A percentile compares a stretch with the other conserved stretches of the same genome.
phyloP scores from a whole-genome alignment of 768 basidiomycete genomes.

The Termitomyces sp. region DNA sequence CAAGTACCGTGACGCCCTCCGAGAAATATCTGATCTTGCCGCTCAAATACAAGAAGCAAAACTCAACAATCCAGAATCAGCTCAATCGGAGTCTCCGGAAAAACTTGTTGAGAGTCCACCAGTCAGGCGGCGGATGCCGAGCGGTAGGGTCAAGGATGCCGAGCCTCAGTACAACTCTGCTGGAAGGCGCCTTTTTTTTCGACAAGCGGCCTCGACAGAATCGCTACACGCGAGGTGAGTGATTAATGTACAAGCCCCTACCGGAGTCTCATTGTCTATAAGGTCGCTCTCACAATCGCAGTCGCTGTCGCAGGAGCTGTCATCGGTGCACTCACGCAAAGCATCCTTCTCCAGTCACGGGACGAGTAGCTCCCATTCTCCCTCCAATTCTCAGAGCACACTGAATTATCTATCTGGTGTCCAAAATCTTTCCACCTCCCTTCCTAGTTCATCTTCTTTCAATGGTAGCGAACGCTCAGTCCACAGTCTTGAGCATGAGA shows the following conservation, averaged over 20 bases:
- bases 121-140: conserved; percentile 51
- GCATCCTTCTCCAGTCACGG: conserved; percentile 74
- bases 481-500: conserved; percentile 87
- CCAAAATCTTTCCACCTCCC: conserved; percentile 57
- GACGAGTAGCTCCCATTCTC: conserved; percentile 59
- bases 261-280: conserved; percentile 12
- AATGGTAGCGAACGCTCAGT: conserved; percentile 66
- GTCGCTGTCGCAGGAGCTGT: conserved; percentile 97
- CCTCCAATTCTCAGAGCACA: conserved; percentile 55
- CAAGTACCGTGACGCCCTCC: conserved; percentile 87
- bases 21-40: conserved; percentile 90
- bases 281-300: conserved; percentile 92
- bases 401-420: conserved; percentile 21
- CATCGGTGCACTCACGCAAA: conserved; percentile 84
- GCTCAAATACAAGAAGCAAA: conserved; percentile 88
- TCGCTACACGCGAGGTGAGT: conserved; percentile 81
- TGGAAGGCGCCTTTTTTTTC: conserved; percentile 78
- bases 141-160: conserved; percentile 46
- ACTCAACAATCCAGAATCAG: conserved; percentile 48
- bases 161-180: conserved; percentile 45
- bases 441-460: conserved; percentile 36
- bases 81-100: conserved; percentile 44
- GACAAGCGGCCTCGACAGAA: conserved; percentile 82
- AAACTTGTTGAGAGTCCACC: conserved; percentile 34
- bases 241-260: conserved; percentile 10